Base-by-base conservation (phyloP, 176 grass and related monocot genomes). In the Hordeum marinum region DNA sequence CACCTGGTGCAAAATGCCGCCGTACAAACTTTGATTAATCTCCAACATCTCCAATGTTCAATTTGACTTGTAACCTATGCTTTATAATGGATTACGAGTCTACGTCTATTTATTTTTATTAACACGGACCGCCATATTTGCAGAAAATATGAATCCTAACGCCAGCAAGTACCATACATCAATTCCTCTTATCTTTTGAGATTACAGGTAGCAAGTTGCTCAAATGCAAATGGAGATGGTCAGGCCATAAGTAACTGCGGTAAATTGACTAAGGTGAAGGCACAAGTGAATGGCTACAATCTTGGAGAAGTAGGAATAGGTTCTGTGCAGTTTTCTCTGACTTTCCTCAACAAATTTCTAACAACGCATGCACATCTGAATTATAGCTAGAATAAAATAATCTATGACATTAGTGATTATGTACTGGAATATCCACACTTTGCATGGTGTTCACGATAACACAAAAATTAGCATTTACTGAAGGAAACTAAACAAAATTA, bases 341-440 rank as follows among this genome's bases (percentile, higher is more conserved):
- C 46, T 48, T 45, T 68, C 39, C 63, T 50, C 10, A 4, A 66
- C 32, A 73, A 40, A 55, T 17, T 17, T 70, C 66, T 46, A 72
- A 80, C 14, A 71, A 11, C 20, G 50, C 23, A 62, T 1, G 21
- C 67, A 58, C 62, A 43, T 64, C 13, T 37, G n/a, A 57, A 76
- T n/a, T 59, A 82, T 26, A 68, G 60, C 25, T 68, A 64, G 31
- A 81, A 80, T 35, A 34, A 59, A 74, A 72, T 74, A 26, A 64
- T 20, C 40, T 77, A 62, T 15, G 68, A 7, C 11, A 54, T 31
- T 46, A 68, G n/a, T 62, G 52, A 60, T 61, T 35, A 76, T 67
- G 48, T 46, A 45, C 39, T 45, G 29, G 60, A 57, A 66, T 26
- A 58, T 35, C 37, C 13, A 48, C 14, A 12, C 37, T 63, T 7